Conservation (phyloP, 2,329 filamentous ascomycete species). For the Trichophyton simii region DNA sequence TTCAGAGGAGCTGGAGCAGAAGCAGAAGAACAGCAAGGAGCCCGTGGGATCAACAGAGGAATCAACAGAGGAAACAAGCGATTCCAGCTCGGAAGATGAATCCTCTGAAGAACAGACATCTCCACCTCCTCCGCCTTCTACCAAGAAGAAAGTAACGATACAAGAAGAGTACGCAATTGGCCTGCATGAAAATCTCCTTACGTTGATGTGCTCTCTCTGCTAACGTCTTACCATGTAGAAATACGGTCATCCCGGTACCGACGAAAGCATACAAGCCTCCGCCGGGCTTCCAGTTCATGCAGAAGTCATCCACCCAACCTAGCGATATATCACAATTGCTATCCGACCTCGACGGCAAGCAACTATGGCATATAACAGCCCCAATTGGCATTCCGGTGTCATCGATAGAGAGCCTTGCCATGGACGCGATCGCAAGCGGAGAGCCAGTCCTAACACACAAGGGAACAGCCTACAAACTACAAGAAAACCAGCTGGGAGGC, state of each 20-base stretch:
- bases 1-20: background rate
- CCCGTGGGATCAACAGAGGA: conserved; percentile 1
- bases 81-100: conserved; percentile 6
- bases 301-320: conserved; percentile 20
- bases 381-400: conserved; percentile 34
- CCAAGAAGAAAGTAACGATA: conserved; percentile 9
- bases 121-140: background rate
- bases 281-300: conserved; percentile 30
- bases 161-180: conserved; percentile 6
- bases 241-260: conserved; percentile 13
- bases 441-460: conserved; percentile 31
- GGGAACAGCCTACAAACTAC: conserved; percentile 32
- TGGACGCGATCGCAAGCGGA: conserved; percentile 30
- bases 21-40: background rate
- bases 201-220: background rate
- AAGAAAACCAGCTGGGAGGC: conserved; percentile 20
- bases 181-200: background rate
- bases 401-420: conserved; percentile 33
- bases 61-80: conserved; percentile 5
- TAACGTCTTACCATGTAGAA: background rate
- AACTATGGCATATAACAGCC: conserved; percentile 38
- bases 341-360: conserved; percentile 32
- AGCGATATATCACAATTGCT: conserved; percentile 24
- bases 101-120: background rate
- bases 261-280: conserved; percentile 31